phyloP scores from a whole-genome alignment of 2,329 filamentous ascomycete species.

The Fonsecaea multimorphosa region DNA sequence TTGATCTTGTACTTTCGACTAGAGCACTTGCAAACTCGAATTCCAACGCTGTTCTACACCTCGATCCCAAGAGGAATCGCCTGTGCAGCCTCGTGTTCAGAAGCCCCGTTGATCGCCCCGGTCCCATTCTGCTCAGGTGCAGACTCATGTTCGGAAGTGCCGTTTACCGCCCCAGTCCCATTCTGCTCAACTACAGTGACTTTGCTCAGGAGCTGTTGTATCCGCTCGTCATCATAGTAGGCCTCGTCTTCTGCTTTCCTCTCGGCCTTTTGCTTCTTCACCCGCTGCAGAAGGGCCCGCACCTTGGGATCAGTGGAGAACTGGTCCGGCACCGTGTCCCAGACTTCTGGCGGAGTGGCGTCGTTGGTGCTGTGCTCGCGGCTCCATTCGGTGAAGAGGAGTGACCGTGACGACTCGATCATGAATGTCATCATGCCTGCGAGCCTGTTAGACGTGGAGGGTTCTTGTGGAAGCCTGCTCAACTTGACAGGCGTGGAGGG shows the following conservation, averaged over 20 bases:
- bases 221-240: constrained; percentile 8
- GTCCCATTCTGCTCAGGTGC: constrained; percentile 6
- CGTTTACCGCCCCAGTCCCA: neutral
- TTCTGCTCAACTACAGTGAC: constrained; percentile 8
- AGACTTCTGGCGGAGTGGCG: constrained; percentile 10
- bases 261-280: constrained; percentile 14
- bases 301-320: constrained; percentile 17
- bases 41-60: neutral
- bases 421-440: constrained; percentile 16
- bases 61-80: neutral
- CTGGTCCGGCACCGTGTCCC: constrained; percentile 16
- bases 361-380: constrained; percentile 6
- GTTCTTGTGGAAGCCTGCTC: neutral
- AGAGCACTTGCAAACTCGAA: neutral
- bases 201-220: constrained; percentile 10
- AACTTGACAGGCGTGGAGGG: neutral
- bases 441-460: neutral
- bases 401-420: constrained; percentile 13
- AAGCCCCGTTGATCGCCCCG: constrained; percentile 1
- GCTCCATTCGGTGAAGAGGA: constrained; percentile 17
- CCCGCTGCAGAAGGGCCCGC: constrained; percentile 10
- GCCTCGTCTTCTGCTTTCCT: constrained; percentile 13
- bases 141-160: neutral
- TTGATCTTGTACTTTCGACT: too few relatives aligned
- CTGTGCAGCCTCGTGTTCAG: neutral